These are phyloP conservation scores for Dendrobium huoshanense DNA, from an alignment of 106 monocot species.

Conservation along the genomic window DNA sequence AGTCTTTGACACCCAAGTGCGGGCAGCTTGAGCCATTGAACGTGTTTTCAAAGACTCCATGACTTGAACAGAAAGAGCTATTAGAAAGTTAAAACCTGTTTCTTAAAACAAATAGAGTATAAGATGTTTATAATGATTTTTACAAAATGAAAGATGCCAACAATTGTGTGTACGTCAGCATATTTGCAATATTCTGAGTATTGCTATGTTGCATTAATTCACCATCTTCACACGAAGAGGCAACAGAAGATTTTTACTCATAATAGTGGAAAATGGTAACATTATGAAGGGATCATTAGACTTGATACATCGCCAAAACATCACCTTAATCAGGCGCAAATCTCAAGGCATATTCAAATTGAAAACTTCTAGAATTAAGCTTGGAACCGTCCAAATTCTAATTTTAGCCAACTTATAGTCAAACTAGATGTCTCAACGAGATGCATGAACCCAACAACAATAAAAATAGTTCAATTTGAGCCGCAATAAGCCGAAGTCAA, in stretches of 20 bases:
- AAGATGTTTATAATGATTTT: background rate
- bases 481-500: too few species aligned
- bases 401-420: too few species aligned
- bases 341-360: too few species aligned
- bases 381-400: too few species aligned
- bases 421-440: too few species aligned
- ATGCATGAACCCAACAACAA: too few species aligned
- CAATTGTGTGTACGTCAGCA: background rate
- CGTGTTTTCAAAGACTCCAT: background rate
- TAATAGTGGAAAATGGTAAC: background rate
- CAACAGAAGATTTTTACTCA: background rate
- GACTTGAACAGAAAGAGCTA: background rate
- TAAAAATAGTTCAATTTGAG: too few species aligned
- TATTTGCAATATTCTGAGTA: background rate
- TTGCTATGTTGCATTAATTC: background rate
- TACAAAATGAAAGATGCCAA: background rate
- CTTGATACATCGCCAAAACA: too few species aligned
- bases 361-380: too few species aligned
- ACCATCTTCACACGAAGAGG: too few species aligned
- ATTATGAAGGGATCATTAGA: background rate
- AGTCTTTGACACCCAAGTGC: conserved; percentile 53
- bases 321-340: too few species aligned
- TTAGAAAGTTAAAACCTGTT: background rate
- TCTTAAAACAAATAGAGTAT: background rate
- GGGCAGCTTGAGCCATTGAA: conserved; percentile 62